phyloP scores from a whole-genome alignment of 768 basidiomycete species.

The Dentipellis sp. region DNA sequence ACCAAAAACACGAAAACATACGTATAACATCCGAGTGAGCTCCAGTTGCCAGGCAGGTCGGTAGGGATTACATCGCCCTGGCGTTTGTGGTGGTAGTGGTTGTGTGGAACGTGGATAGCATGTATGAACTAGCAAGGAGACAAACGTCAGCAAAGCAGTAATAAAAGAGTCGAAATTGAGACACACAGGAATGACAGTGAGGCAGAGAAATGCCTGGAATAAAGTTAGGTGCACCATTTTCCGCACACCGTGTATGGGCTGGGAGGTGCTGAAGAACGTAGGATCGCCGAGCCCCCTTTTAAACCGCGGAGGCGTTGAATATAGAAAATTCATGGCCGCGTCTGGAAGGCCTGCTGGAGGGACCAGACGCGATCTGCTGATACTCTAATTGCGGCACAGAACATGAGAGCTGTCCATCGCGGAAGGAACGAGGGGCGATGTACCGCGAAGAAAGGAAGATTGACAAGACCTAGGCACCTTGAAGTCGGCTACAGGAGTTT shows the following conservation, averaged over 20 bases:
- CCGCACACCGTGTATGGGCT: not conserved
- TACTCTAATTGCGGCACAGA: not conserved
- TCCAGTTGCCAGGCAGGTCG: constrained; percentile 47
- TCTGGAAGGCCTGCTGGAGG: not conserved
- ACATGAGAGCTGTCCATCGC: not conserved
- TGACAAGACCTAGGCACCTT: not conserved
- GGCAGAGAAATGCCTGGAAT: constrained; percentile 20
- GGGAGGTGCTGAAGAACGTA: not conserved
- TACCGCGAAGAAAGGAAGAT: not conserved
- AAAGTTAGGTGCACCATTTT: constrained; percentile 2
- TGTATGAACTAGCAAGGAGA: not conserved
- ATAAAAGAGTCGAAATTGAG: not conserved
- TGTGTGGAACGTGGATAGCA: not conserved
- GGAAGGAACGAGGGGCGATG: not conserved
- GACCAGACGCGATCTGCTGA: not conserved
- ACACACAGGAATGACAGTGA: constrained; percentile 32
- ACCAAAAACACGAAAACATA: constrained; percentile 21
- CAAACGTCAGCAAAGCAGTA: not conserved
- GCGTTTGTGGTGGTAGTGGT: constrained; percentile 1
- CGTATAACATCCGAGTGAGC: constrained; percentile 54
- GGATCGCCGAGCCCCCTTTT: not conserved
- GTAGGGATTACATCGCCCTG: constrained; percentile 25
- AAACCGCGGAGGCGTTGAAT: not conserved
- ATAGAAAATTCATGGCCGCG: no score
- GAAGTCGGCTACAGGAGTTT: not conserved